phyloP scores from a whole-genome alignment of 208 protist genomes.

The Leishmania mexicana region DNA sequence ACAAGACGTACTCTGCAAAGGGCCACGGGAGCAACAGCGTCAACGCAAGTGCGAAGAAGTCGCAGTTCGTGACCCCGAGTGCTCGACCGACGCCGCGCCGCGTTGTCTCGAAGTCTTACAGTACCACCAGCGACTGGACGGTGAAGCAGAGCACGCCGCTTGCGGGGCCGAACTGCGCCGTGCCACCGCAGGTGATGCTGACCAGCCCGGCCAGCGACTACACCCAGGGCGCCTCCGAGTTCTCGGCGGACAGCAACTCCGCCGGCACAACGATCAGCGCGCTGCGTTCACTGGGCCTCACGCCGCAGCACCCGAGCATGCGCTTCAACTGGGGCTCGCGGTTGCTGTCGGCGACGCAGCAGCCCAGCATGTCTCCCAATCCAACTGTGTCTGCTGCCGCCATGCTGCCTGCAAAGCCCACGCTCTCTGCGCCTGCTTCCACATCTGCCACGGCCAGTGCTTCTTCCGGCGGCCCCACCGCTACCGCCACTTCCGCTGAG shows the following conservation, averaged over 20 bases:
- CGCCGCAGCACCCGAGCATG: constrained; percentile 24
- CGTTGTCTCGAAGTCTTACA: constrained; percentile 54
- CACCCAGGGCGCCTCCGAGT: constrained; percentile 56
- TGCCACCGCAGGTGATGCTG: constrained; percentile 45
- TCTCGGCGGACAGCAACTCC: constrained; percentile 42
- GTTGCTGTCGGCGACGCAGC: constrained; percentile 5
- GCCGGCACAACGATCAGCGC: constrained; percentile 10
- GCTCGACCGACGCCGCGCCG: constrained; percentile 74
- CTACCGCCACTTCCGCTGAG: constrained; percentile 4
- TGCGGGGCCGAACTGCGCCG: not conserved
- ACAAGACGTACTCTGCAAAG: not conserved
- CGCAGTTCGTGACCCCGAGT: constrained; percentile 64
- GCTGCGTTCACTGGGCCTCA: constrained; percentile 14
- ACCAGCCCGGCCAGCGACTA: constrained; percentile 42
- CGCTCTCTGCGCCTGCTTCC: not conserved
- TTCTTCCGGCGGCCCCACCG: not conserved
- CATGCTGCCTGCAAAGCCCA: not conserved
- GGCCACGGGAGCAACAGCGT: not conserved
- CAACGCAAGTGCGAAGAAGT: constrained; percentile 27
- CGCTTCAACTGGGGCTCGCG: constrained; percentile 18
- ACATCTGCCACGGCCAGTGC: not conserved
- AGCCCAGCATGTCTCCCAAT: not conserved
- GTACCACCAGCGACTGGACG: constrained; percentile 42
- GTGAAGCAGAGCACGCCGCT: constrained; percentile 32
- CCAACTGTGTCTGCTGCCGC: not conserved